Conservation (phyloP, 208 protist genomes). For the Acanthamoeba castellanii region DNA sequence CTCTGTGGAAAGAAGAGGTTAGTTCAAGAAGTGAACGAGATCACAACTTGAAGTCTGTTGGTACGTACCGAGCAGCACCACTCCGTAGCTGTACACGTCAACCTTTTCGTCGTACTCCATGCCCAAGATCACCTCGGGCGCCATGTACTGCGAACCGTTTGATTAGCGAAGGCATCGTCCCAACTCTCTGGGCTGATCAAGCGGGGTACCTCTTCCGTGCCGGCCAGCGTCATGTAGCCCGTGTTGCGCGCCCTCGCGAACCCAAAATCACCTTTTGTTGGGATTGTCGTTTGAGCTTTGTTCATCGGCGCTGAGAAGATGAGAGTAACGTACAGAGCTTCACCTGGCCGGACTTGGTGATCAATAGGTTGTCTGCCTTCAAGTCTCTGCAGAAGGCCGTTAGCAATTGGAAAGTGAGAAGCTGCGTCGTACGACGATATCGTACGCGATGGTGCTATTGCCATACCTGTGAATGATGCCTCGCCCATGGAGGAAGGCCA, state of each 20-base stretch:
- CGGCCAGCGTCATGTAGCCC: neutral
- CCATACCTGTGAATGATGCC: constrained; percentile 18
- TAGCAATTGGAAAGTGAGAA: neutral
- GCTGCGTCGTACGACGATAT: neutral
- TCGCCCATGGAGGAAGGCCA: constrained; percentile 24
- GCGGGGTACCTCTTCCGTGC: neutral
- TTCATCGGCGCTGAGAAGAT: neutral
- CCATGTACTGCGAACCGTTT: neutral
- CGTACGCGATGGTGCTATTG: too few relatives aligned
- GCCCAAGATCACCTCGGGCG: constrained; percentile 27
- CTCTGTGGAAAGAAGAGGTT: neutral
- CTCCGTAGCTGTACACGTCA: neutral
- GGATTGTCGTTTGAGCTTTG: neutral
- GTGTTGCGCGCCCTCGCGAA: neutral
- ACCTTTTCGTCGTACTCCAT: constrained; percentile 2
- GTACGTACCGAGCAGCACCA: neutral
- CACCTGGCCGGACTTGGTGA: neutral
- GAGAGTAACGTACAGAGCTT: neutral
- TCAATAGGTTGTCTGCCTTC: constrained; percentile 47
- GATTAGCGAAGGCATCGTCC: too few relatives aligned
- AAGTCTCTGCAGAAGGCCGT: neutral
- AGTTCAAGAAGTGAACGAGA: too few relatives aligned
- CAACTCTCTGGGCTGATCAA: too few relatives aligned
- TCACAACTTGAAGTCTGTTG: too few relatives aligned
- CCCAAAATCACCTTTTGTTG: neutral